phyloP scores from a whole-genome alignment of 140 eudicot genomes.

The Cichorium intybus region DNA sequence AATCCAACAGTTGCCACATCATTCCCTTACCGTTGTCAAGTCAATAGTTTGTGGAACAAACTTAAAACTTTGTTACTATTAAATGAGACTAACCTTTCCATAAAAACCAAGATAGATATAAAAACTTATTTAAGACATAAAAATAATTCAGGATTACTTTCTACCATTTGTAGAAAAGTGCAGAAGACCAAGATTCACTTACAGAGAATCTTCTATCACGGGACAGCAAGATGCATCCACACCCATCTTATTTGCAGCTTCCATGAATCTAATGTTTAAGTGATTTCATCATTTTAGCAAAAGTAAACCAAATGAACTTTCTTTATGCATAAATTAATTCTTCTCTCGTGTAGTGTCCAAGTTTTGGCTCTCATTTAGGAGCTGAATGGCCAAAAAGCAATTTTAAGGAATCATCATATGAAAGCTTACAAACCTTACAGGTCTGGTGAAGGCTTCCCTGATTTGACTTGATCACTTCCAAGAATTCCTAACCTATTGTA shows the following conservation, averaged over 20 bases:
- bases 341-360: not conserved
- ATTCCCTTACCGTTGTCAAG: no score
- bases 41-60: no score
- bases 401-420: slow-evolving; percentile 2
- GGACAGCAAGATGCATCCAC: slow-evolving; percentile 64
- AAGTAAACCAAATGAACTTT: not conserved
- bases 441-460: slow-evolving; percentile 94
- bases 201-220: slow-evolving; percentile 86
- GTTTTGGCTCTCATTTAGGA: not conserved
- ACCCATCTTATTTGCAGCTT: slow-evolving; percentile 79
- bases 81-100: no score
- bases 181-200: slow-evolving; percentile 26
- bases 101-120: no score
- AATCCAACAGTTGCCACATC: no score
- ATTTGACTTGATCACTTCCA: slow-evolving; percentile 84
- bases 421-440: slow-evolving; percentile 41
- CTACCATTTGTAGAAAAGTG: not conserved
- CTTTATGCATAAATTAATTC: not conserved
- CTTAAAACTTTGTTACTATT: no score
- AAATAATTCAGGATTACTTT: not conserved
- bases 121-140: not conserved
- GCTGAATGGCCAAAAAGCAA: not conserved
- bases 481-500: slow-evolving; percentile 65
- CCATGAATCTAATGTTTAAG: slow-evolving; percentile 58
- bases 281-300: not conserved